A percentile compares a stretch with the other conserved stretches of the same genome.
Conservation (phyloP, 73 alveolate genomes). For the Paramecium caudatum region DNA sequence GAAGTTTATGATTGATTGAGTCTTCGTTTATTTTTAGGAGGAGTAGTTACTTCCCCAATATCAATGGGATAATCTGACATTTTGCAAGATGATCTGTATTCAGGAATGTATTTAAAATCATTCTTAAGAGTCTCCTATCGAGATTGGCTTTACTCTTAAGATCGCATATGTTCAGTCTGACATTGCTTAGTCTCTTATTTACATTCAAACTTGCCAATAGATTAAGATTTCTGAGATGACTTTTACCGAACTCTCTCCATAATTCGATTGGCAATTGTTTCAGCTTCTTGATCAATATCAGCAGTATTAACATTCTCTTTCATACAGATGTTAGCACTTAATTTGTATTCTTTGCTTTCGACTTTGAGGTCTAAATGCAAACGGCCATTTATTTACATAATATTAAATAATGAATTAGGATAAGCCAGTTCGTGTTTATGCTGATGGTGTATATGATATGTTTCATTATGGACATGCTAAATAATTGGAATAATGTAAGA, state of each 20-base stretch:
- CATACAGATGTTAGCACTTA: not conserved
- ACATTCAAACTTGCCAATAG: not conserved
- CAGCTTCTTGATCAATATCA: constrained; percentile 55
- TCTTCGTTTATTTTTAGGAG: not conserved
- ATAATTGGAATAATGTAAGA: constrained; percentile 95
- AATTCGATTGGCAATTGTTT: constrained; percentile 30
- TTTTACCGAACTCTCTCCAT: constrained; percentile 1
- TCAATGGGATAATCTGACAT: not conserved
- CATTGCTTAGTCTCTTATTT: not conserved
- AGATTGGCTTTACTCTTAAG: not conserved
- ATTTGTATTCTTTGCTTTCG: constrained; percentile 38
- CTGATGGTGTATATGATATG: constrained; percentile 97
- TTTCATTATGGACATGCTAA: constrained; percentile 96
- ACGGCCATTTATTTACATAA: constrained; percentile 72
- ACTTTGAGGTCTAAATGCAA: constrained; percentile 35
- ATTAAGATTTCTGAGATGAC: constrained; percentile 28
- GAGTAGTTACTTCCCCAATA: constrained; percentile 42
- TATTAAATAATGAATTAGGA: constrained; percentile 34
- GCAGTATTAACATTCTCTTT: not conserved
- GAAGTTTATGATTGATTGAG: not conserved
- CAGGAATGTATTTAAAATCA: not conserved
- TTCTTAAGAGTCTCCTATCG: constrained; percentile 4
- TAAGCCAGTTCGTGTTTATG: constrained; percentile 94
- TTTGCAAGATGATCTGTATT: constrained; percentile 33
- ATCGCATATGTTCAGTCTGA: constrained; percentile 20